Evolutionary conservation across 208 protist genomes (phyloP).

Genomic region (Wallacemonas collosoma): DNA sequence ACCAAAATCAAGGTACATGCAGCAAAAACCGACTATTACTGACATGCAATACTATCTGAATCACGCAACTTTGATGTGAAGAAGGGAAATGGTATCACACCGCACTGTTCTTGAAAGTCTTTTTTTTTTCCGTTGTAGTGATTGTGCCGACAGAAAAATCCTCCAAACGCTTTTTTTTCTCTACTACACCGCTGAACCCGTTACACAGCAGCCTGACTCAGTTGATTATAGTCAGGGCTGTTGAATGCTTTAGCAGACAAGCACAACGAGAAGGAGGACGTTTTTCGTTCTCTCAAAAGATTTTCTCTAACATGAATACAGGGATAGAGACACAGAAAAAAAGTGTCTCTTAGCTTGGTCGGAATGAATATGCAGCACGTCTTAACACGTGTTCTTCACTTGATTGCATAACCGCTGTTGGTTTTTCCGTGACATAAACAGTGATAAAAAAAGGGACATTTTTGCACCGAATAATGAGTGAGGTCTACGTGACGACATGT

Average conservation of each 20-base stretch:
- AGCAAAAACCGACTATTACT: not conserved
- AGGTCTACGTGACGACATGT: too few relatives aligned
- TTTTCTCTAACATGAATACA: slow-evolving; percentile 2
- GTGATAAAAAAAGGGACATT: not conserved
- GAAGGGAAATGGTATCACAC: not conserved
- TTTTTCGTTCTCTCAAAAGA: slow-evolving; percentile 10
- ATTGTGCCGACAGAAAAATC: not conserved
- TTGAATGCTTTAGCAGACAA: slow-evolving; percentile 1
- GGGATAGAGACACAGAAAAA: not conserved
- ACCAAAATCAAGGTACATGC: not conserved
- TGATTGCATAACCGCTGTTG: not conserved
- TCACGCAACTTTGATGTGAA: not conserved
- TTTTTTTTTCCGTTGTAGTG: slow-evolving; percentile 3
- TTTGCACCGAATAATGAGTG: not conserved
- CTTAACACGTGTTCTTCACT: not conserved
- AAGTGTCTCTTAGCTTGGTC: not conserved
- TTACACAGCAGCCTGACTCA: slow-evolving; percentile 3
- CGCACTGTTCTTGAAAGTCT: slow-evolving; percentile 6
- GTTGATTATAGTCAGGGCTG: slow-evolving; percentile 13
- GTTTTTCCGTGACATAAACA: not conserved
- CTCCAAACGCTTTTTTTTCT: slow-evolving; percentile 12
- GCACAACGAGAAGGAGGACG: not conserved
- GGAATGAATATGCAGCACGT: slow-evolving; percentile 5
- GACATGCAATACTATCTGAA: not conserved
- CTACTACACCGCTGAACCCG: not conserved